Evolutionary conservation across 202 grass and related monocot species (phyloP).

Genomic region (Zoysia matrella): DNA sequence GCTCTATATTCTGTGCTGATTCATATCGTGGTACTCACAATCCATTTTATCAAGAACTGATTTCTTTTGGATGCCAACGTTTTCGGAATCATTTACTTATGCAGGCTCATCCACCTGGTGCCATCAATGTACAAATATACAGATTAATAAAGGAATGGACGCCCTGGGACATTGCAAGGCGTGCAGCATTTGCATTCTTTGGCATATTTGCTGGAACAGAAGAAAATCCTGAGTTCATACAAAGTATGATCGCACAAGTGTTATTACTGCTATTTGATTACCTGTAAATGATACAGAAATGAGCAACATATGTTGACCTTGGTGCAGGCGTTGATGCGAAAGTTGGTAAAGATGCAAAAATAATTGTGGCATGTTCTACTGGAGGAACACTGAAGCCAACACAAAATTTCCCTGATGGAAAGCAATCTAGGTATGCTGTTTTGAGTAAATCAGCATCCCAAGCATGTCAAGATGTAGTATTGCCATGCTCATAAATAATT

Average conservation of each 20-base stretch:
- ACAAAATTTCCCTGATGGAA: slow-evolving; percentile 89
- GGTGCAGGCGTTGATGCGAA: slow-evolving; percentile 71
- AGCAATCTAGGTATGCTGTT: slow-evolving; percentile 78
- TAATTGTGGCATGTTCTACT: slow-evolving; percentile 91
- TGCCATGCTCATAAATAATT: slow-evolving; percentile 6
- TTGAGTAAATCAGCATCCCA: neutral
- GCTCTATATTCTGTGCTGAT: neutral
- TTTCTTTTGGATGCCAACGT: neutral
- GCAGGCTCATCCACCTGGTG: slow-evolving; percentile 89
- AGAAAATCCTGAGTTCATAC: slow-evolving; percentile 91
- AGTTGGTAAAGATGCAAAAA: slow-evolving; percentile 88
- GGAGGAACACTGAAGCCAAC: slow-evolving; percentile 91
- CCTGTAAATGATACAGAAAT: slow-evolving; percentile 13
- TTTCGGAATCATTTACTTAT: slow-evolving; percentile 35
- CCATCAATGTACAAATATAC: slow-evolving; percentile 98
- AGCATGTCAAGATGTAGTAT: neutral
- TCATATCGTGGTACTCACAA: slow-evolving; percentile 5
- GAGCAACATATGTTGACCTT: slow-evolving; percentile 18
- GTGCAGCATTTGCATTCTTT: slow-evolving; percentile 97
- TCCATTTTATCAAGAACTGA: neutral
- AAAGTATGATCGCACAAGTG: slow-evolving; percentile 48
- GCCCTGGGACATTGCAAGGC: slow-evolving; percentile 95
- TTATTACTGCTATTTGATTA: slow-evolving; percentile 24
- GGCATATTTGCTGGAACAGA: slow-evolving; percentile 95
- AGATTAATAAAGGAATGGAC: slow-evolving; percentile 99